Percentiles rank a stretch among this genome's conserved stretches.
These are phyloP conservation scores for Coemansia aciculifera DNA, from an alignment of 192 early-diverging fungal genomes.

Conservation along the genomic window DNA sequence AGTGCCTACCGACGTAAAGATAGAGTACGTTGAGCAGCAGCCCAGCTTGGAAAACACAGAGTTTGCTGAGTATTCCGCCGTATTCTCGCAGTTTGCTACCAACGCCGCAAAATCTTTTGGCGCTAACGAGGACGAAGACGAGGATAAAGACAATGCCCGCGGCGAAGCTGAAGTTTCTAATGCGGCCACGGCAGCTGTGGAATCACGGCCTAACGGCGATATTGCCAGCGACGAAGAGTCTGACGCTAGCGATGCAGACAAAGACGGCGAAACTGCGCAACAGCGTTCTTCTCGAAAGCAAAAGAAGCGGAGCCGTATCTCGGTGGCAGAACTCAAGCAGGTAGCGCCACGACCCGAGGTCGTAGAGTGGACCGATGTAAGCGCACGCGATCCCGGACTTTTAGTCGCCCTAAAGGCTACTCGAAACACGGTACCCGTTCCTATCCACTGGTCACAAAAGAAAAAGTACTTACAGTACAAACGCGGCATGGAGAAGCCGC, in stretches of 20 bases:
- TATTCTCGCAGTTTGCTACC: conserved; percentile 40
- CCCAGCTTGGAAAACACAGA: conserved; percentile 20
- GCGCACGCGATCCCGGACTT: conserved; percentile 85
- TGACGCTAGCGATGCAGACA: conserved; percentile 31
- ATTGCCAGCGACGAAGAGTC: conserved; percentile 21
- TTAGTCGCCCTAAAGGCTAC: conserved; percentile 88
- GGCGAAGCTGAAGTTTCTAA: background rate
- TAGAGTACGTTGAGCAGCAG: conserved; percentile 43
- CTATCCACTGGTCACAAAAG: conserved; percentile 94
- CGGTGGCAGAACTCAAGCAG: conserved; percentile 94
- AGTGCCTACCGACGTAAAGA: conserved; percentile 24
- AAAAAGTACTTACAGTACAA: conserved; percentile 97
- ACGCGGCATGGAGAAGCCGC: conserved; percentile 92
- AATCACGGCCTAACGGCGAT: conserved; percentile 14
- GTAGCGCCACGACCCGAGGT: conserved; percentile 88
- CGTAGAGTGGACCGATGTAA: conserved; percentile 96
- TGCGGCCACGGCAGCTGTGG: background rate
- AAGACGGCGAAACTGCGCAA: conserved; percentile 13
- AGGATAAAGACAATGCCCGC: background rate
- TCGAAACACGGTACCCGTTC: conserved; percentile 94
- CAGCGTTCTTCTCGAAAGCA: conserved; percentile 50
- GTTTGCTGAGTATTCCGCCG: conserved; percentile 26
- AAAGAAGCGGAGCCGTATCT: conserved; percentile 57
- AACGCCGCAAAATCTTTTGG: conserved; percentile 49
- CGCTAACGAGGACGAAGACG: conserved; percentile 18